These are phyloP conservation scores for Neoboletus brunneissimus DNA, from an alignment of 768 basidiomycete genomes.

Conservation along the genomic window DNA sequence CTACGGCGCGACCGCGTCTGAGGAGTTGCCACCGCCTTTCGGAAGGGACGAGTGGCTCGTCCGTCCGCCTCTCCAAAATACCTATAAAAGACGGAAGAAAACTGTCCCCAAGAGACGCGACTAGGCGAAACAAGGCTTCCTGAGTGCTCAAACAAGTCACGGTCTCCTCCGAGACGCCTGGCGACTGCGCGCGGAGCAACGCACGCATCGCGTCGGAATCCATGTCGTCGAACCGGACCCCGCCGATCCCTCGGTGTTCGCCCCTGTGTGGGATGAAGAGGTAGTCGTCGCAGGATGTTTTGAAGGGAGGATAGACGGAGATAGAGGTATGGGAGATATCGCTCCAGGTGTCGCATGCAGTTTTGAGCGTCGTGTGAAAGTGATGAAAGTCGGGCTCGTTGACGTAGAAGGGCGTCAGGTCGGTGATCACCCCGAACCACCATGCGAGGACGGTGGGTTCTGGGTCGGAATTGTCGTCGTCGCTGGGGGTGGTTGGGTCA, in stretches of 20 bases:
- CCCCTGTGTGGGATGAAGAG: conserved; percentile 50
- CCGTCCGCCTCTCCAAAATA: conserved; percentile 39
- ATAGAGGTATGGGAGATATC: conserved; percentile 4
- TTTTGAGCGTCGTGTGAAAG: conserved; percentile 46
- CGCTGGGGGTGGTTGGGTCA: neutral
- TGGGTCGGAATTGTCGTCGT: neutral
- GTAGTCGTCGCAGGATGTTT: conserved; percentile 54
- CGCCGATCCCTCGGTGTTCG: conserved; percentile 54
- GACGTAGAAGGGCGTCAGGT: conserved; percentile 52
- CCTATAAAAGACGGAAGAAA: conserved; percentile 49
- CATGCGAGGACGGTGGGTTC: conserved; percentile 20
- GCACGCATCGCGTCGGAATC: conserved; percentile 27
- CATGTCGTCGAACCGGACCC: conserved; percentile 58
- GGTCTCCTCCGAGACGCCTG: neutral
- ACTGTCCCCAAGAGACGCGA: conserved; percentile 39
- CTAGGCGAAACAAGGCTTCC: conserved; percentile 45
- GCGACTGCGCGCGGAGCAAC: conserved; percentile 20
- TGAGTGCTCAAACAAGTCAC: conserved; percentile 18
- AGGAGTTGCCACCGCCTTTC: conserved; percentile 50
- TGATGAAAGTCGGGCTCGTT: conserved; percentile 44
- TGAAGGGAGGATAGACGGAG: conserved; percentile 44
- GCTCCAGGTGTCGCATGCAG: conserved; percentile 43
- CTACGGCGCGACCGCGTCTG: conserved; percentile 51
- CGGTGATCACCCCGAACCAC: conserved; percentile 32
- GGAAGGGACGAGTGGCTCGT: conserved; percentile 22